Conservation (phyloP, 108 stramenopile species). For the Discostella pseudostelligera region DNA sequence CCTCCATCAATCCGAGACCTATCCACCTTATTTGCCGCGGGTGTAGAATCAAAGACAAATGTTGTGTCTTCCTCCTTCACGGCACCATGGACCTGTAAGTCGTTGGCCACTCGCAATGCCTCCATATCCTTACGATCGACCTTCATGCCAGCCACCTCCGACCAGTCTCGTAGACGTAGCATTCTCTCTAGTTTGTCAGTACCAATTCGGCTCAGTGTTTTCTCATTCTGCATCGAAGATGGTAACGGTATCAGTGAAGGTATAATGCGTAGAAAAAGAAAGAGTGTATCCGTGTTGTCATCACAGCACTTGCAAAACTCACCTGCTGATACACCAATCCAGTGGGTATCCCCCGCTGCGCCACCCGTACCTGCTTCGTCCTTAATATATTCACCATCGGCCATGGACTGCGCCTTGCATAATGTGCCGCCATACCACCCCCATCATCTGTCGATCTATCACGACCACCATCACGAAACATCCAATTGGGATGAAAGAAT, state of each 20-base stretch:
- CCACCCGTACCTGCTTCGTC: slow-evolving; percentile 89
- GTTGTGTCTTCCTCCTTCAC: slow-evolving; percentile 61
- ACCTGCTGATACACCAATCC: slow-evolving; percentile 89
- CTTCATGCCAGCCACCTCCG: slow-evolving; percentile 67
- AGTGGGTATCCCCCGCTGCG: slow-evolving; percentile 94
- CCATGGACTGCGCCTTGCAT: slow-evolving; percentile 90
- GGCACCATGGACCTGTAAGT: slow-evolving; percentile 72
- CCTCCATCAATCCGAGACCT: slow-evolving; percentile 75
- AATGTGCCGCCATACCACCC: slow-evolving; percentile 85
- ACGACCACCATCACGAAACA: slow-evolving; percentile 90
- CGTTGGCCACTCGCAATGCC: slow-evolving; percentile 78
- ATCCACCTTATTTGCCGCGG: slow-evolving; percentile 78
- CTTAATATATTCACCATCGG: slow-evolving; percentile 98
- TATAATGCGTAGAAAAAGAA: background rate
- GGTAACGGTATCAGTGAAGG: too few species aligned
- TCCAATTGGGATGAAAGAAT: slow-evolving; percentile 96
- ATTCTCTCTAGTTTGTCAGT: slow-evolving; percentile 79
- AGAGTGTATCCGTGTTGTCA: background rate
- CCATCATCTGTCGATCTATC: slow-evolving; percentile 85
- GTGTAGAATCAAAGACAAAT: slow-evolving; percentile 65
- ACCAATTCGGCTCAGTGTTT: slow-evolving; percentile 78
- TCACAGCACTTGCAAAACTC: background rate
- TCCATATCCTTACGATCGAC: slow-evolving; percentile 86
- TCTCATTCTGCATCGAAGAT: slow-evolving; percentile 85
- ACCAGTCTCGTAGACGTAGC: slow-evolving; percentile 90